phyloP scores from a whole-genome alignment of 106 monocot species.

The Gastrodia elata region DNA sequence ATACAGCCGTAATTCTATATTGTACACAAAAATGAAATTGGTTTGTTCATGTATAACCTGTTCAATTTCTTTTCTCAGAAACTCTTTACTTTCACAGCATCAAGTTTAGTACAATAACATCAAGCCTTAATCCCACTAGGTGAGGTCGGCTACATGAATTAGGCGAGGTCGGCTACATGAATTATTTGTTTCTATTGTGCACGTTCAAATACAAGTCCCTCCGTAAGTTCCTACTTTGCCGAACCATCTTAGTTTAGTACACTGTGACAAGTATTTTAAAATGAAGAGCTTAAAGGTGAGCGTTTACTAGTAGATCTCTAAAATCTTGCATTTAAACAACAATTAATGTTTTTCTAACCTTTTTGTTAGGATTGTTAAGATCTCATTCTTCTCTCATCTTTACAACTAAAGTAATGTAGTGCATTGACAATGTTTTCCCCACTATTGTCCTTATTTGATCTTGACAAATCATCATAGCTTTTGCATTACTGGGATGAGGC shows the following conservation, averaged over 20 bases:
- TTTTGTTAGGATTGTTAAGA: background rate
- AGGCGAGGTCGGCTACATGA: no score
- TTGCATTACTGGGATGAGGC: background rate
- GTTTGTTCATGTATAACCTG: background rate
- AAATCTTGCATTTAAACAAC: background rate
- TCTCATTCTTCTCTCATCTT: background rate
- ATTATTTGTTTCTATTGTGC: no score
- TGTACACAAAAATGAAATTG: background rate
- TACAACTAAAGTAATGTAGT: background rate
- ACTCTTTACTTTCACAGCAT: background rate
- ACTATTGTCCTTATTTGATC: background rate
- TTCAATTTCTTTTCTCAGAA: background rate
- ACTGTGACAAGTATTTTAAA: background rate
- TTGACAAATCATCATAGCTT: conserved; percentile 4
- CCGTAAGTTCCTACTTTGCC: no score
- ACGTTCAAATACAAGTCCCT: no score
- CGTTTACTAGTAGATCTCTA: background rate
- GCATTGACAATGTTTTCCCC: no score
- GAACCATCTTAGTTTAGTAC: no score
- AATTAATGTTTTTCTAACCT: background rate
- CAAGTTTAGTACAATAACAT: background rate
- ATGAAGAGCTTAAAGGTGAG: background rate
- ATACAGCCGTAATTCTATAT: background rate
- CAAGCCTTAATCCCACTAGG: no score
- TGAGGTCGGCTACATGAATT: no score